Conservation (phyloP, 1,284 basidiomycete species). For the Cutaneotrichosporon sp. region DNA sequence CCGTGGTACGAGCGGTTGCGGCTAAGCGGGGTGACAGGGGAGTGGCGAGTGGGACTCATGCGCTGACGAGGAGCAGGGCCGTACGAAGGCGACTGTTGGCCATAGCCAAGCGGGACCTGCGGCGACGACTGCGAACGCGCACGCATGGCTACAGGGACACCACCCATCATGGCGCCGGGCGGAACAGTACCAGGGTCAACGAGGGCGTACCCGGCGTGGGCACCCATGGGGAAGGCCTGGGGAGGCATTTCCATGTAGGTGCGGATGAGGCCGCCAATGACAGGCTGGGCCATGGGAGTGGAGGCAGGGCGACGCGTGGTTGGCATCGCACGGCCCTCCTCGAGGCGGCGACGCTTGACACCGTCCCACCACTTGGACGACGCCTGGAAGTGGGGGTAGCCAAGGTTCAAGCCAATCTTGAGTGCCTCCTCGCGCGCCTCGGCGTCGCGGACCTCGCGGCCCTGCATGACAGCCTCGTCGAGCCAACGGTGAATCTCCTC, state of each 20-base stretch:
- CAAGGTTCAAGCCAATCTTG: conserved; percentile 16
- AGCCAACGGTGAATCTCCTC: conserved; percentile 24
- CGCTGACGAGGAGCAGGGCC: conserved; percentile 21
- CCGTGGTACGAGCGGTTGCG: conserved; percentile 17
- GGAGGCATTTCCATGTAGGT: conserved; percentile 17
- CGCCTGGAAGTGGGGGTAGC: conserved; percentile 22
- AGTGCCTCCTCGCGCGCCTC: conserved; percentile 22
- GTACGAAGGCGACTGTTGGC: conserved; percentile 12
- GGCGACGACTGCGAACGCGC: conserved; percentile 21
- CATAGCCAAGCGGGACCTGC: conserved; percentile 9
- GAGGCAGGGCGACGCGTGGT: conserved; percentile 11
- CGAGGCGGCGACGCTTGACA: conserved; percentile 21
- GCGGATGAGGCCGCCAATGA: conserved; percentile 12
- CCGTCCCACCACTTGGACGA: conserved; percentile 26
- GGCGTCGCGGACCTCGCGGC: conserved; percentile 18
- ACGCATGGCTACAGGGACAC: conserved; percentile 9
- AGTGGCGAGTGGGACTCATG: conserved; percentile 14
- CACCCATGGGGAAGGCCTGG: conserved; percentile 15
- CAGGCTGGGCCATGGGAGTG: conserved; percentile 2
- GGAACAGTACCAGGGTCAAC: conserved; percentile 2
- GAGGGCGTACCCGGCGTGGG: conserved; percentile 12
- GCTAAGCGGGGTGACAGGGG: conserved; percentile 10
- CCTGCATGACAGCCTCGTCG: conserved; percentile 18
- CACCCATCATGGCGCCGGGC: conserved; percentile 4
- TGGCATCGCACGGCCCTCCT: conserved; percentile 22